Evolutionary conservation across 2,329 filamentous ascomycete species (phyloP).

Genomic region (Macrophomina pseudophaseolina): DNA sequence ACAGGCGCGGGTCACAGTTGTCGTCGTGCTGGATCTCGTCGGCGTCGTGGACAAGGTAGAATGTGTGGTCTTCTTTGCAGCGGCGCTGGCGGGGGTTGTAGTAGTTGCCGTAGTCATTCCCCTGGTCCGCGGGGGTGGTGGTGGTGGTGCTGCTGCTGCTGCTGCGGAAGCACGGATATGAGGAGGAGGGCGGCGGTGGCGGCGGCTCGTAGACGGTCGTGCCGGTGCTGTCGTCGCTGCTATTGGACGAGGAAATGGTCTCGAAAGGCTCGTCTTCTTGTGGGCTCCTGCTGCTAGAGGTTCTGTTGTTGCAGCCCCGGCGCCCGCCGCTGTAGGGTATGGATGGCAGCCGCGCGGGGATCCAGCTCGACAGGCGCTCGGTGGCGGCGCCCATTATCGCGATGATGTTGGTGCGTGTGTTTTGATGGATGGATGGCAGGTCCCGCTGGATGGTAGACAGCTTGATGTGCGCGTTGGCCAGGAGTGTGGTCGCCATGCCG

Average conservation of each 20-base stretch:
- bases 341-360: background rate
- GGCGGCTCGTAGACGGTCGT: background rate
- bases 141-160: background rate
- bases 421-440: no score
- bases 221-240: background rate
- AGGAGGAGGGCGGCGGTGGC: no score
- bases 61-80: background rate
- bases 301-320: background rate
- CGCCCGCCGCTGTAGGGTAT: background rate
- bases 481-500: no score
- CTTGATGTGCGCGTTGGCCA: no score
- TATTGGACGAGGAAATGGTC: background rate
- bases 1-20: background rate
- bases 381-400: no score
- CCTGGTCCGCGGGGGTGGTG: background rate
- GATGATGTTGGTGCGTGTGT: no score
- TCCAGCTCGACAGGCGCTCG: no score
- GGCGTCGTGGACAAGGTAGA: background rate
- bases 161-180: background rate
- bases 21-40: background rate
- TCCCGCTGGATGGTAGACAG: no score
- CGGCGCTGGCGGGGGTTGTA: background rate
- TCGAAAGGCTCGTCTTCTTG: background rate
- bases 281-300: background rate
- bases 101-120: background rate